A percentile compares a stretch with the other conserved stretches of the same genome.
Evolutionary conservation across 768 basidiomycete species (phyloP).

Genomic region (Rhodotorula toruloides): DNA sequence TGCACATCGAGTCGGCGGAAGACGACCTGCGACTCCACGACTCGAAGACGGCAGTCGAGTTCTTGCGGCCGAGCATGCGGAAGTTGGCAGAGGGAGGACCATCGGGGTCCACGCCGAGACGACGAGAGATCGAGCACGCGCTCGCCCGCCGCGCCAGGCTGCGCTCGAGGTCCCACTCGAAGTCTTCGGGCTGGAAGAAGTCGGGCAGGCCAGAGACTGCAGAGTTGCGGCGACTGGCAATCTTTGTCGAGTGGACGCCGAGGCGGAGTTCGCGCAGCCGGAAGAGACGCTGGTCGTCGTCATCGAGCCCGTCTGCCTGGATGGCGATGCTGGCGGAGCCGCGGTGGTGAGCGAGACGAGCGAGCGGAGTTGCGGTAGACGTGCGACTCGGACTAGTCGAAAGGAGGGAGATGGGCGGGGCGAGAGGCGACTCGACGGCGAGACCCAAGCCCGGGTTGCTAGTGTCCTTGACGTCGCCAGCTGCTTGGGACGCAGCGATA

Average conservation of each 20-base stretch:
- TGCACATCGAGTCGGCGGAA: conserved; percentile 2
- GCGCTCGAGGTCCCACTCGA: conserved; percentile 20
- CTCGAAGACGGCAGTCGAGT: conserved; percentile 32
- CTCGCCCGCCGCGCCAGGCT: conserved; percentile 4
- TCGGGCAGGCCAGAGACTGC: conserved; percentile 21
- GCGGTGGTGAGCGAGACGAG: conserved; percentile 26
- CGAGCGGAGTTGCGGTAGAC: conserved; percentile 1
- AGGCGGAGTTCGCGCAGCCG: conserved; percentile 34
- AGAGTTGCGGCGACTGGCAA: conserved; percentile 17
- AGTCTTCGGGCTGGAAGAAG: conserved; percentile 20
- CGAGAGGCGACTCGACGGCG: conserved; percentile 4
- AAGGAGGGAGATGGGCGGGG: neutral
- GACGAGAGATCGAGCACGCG: conserved; percentile 12
- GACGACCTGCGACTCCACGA: conserved; percentile 30
- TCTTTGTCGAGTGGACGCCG: conserved; percentile 26
- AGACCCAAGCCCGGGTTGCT: conserved; percentile 27
- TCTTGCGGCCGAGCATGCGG: conserved; percentile 21
- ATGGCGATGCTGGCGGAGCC: conserved; percentile 24
- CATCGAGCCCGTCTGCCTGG: conserved; percentile 4
- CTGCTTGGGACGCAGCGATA: conserved; percentile 16
- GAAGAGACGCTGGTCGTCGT: conserved; percentile 23
- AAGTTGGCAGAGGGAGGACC: conserved; percentile 23
- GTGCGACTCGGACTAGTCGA: neutral
- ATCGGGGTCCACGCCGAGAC: neutral
- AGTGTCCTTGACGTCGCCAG: neutral